Evolutionary conservation across 2,329 filamentous ascomycete species (phyloP).

Genomic region (Nigrograna mackinnonii): DNA sequence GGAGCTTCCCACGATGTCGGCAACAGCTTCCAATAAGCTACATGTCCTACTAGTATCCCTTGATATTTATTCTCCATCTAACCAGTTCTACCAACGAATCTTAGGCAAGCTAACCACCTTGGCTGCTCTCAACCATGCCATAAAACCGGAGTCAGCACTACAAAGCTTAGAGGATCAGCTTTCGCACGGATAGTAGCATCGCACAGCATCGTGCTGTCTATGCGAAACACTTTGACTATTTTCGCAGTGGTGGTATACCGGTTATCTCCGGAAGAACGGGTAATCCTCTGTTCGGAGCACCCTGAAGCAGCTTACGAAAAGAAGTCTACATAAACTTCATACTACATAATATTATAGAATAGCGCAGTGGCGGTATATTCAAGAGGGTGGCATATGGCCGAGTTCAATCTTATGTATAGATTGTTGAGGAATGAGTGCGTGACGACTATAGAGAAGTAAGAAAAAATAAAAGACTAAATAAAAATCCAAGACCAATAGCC

Average conservation of each 20-base stretch:
- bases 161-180: conserved; percentile 1
- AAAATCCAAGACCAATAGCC: no score
- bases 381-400: no score
- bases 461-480: no score
- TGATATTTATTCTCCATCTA: neutral
- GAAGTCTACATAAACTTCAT: no score
- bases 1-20: conserved; percentile 1
- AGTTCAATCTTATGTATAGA: no score
- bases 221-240: conserved; percentile 5
- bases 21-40: conserved; percentile 1
- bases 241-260: conserved; percentile 5
- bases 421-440: no score
- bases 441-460: no score
- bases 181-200: conserved; percentile 4
- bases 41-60: conserved; percentile 1
- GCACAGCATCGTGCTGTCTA: conserved; percentile 3
- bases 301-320: no score
- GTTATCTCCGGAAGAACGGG: no score
- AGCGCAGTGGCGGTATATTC: no score
- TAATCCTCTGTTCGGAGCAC: no score
- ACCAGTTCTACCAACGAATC: neutral
- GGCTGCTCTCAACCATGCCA: conserved; percentile 2
- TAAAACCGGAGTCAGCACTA: conserved; percentile 1
- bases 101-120: conserved; percentile 1
- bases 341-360: no score